phyloP scores from a whole-genome alignment of 2,329 filamentous ascomycete species.

The Fusarium buxicola region DNA sequence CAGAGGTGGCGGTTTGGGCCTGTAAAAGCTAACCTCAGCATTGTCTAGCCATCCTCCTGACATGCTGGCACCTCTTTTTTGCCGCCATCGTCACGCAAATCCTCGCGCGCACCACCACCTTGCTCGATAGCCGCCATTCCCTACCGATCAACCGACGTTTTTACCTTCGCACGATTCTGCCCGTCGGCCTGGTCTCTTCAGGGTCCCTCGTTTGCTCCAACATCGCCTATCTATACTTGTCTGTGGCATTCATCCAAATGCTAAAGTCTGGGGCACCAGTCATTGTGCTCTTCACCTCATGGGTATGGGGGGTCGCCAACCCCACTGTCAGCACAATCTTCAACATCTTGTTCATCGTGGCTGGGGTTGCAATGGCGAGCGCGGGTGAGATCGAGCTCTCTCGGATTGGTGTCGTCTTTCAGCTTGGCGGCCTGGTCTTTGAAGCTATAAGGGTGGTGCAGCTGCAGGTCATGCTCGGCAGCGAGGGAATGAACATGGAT shows the following conservation, averaged over 20 bases:
- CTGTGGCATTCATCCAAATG: constrained; percentile 22
- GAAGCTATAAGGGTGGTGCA: constrained; percentile 29
- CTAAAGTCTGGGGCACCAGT: constrained; percentile 18
- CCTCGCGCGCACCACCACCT: constrained; percentile 27
- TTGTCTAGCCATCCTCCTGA: constrained; percentile 12
- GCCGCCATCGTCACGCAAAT: constrained; percentile 29
- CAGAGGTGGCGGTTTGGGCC: not conserved
- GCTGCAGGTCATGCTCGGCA: constrained; percentile 32
- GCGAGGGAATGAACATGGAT: constrained; percentile 31
- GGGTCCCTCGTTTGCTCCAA: constrained; percentile 19
- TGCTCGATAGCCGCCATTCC: constrained; percentile 27
- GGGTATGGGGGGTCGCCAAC: constrained; percentile 9
- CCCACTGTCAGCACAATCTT: constrained; percentile 4
- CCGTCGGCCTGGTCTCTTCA: constrained; percentile 15
- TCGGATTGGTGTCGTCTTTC: constrained; percentile 3
- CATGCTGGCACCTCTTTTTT: constrained; percentile 35
- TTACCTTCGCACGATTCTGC: constrained; percentile 2
- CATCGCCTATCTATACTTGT: constrained; percentile 19
- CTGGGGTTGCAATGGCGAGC: constrained; percentile 3
- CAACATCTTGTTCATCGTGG: constrained; percentile 11
- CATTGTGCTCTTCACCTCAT: constrained; percentile 7
- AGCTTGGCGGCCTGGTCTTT: constrained; percentile 13
- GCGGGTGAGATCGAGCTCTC: constrained; percentile 18
- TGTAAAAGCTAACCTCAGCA: not conserved
- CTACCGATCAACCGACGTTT: constrained; percentile 25